Conservation (phyloP, 2,329 filamentous ascomycete species). For the Fusarium avenaceum region DNA sequence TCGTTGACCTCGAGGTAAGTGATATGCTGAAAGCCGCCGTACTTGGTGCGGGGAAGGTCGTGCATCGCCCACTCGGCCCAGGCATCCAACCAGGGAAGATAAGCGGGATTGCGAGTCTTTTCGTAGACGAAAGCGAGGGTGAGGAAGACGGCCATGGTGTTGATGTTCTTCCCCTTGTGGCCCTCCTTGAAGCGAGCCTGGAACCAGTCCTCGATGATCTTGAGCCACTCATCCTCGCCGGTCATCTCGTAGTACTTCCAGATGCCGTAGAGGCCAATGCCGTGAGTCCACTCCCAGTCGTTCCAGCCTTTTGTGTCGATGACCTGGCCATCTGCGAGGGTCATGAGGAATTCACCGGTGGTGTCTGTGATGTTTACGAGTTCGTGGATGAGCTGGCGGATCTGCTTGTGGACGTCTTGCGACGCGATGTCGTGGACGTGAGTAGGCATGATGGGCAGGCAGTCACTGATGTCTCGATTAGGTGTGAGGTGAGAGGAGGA, state of each 20-base stretch:
- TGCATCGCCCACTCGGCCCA: slow-evolving; percentile 90
- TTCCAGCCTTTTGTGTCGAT: slow-evolving; percentile 90
- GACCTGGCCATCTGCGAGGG: slow-evolving; percentile 77
- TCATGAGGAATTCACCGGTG: slow-evolving; percentile 80
- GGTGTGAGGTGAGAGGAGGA: not conserved
- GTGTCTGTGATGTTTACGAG: slow-evolving; percentile 83
- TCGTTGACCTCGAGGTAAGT: slow-evolving; percentile 79
- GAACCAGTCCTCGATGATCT: slow-evolving; percentile 82
- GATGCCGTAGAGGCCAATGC: slow-evolving; percentile 83
- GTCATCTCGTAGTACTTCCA: slow-evolving; percentile 86
- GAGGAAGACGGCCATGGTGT: slow-evolving; percentile 84
- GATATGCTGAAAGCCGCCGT: slow-evolving; percentile 80
- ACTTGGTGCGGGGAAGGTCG: slow-evolving; percentile 78
- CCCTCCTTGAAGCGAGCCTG: slow-evolving; percentile 75
- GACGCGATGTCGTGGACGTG: slow-evolving; percentile 61
- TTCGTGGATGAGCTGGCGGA: slow-evolving; percentile 77
- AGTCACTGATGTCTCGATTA: not conserved
- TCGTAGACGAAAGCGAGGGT: slow-evolving; percentile 85
- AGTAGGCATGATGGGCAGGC: slow-evolving; percentile 47
- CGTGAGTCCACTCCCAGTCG: slow-evolving; percentile 87
- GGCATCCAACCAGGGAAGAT: slow-evolving; percentile 81
- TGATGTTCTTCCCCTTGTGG: slow-evolving; percentile 86
- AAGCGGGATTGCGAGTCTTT: slow-evolving; percentile 75
- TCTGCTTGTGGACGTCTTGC: slow-evolving; percentile 65
- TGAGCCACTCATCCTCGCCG: slow-evolving; percentile 69